Percentiles rank a stretch among this genome's conserved stretches.
Evolutionary conservation across 768 basidiomycete species (phyloP).

Genomic region (Nidularia pulvinata): DNA sequence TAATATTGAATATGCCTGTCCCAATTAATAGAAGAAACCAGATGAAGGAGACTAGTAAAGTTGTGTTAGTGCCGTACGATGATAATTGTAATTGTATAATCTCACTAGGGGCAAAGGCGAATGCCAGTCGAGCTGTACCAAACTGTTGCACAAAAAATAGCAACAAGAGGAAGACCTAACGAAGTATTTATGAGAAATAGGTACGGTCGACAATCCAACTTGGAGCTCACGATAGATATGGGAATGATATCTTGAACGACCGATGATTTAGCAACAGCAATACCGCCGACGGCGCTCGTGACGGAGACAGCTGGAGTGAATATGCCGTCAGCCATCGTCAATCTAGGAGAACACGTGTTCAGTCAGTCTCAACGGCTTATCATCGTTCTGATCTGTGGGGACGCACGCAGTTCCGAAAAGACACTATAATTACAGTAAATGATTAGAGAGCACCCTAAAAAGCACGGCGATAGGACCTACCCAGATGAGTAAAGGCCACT

Average conservation of each 20-base stretch:
- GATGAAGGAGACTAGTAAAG: constrained; percentile 40
- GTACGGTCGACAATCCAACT: background rate
- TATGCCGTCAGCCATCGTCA: constrained; percentile 69
- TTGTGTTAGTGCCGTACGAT: too few species aligned
- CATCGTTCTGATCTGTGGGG: too few species aligned
- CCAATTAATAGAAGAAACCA: constrained; percentile 55
- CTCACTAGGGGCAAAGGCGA: constrained; percentile 54
- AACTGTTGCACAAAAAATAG: constrained; percentile 62
- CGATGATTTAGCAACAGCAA: constrained; percentile 55
- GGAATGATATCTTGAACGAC: constrained; percentile 45
- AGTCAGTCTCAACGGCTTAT: too few species aligned
- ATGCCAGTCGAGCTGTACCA: constrained; percentile 52
- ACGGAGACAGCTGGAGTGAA: constrained; percentile 73
- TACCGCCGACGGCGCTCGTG: constrained; percentile 68
- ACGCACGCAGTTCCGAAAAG: constrained; percentile 57
- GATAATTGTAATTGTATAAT: background rate
- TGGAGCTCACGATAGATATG: constrained; percentile 52
- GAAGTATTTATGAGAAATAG: background rate
- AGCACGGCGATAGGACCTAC: constrained; percentile 26
- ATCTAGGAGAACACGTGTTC: constrained; percentile 16
- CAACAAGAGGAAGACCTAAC: constrained; percentile 48
- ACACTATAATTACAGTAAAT: constrained; percentile 28
- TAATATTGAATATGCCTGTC: constrained; percentile 61
- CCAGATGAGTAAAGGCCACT: constrained; percentile 57
- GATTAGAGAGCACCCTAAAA: background rate